Evolutionary conservation across 768 basidiomycete species (phyloP), one percentile per base, ranked within the genome.

Genomic region (Mycena crocata): DNA sequence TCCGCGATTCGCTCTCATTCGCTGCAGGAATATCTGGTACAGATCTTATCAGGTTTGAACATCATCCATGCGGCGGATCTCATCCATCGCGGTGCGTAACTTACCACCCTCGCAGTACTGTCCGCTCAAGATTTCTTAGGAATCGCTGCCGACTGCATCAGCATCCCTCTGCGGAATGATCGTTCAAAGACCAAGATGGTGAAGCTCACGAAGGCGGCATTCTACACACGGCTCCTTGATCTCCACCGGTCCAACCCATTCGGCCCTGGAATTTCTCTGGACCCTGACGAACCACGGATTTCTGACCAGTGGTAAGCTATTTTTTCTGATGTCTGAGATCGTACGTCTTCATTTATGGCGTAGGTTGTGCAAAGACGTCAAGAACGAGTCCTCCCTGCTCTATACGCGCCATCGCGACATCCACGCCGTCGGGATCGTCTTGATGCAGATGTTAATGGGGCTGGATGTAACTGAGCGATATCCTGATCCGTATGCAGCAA

Each of bases 381-480:
- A 92, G 49, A 91, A 94, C 40, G 92, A 92, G 28, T 90, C 91
- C 0, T 82, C 94, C n/a, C 73, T 89, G 48, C 73, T 86, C 0
- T 96, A 96, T 75, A 91, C 93, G 12, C 87, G 85, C 42, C 83
- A 87, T 44, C 86, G 95, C 31, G 96, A 98, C 72, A 89, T 97
- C 13, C 95, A 96, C 78, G 85, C 88, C 46, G 87, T 90, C 0
- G 95, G 93, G 0, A 85, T 96, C 28, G 84, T 95, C 2, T 80
- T 96, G 40, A 72, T 95, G 56, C 93, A 96, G 77, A 94, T 97
- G 93, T 77, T 97, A 15, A 79, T 90, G n/a, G 96, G 96, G 0
- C 78, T 89, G 56, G 87, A 93, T 68, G 90, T 93, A 12, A 85
- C 84, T 59, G 82, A 81, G 55, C 81, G 83, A 46, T 92, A 83